Evolutionary conservation across 2,329 filamentous ascomycete genomes (phyloP).

Genomic region (Berkeleyomyces rouxiae): DNA sequence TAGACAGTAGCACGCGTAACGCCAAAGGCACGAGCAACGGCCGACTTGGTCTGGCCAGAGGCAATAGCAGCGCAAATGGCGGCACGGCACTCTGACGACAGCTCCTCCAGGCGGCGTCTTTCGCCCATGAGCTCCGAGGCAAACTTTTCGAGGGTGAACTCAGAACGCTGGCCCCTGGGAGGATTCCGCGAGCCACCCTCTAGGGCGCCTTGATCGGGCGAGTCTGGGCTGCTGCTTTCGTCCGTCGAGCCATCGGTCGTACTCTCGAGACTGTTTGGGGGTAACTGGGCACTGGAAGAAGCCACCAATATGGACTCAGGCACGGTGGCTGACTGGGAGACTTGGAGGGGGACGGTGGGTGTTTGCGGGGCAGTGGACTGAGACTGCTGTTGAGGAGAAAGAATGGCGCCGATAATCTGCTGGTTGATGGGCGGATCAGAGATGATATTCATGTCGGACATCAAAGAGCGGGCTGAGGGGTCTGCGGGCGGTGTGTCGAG

Average conservation of each 20-base stretch:
- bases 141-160: conserved; percentile 11
- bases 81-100: conserved; percentile 12
- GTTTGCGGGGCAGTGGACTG: background rate
- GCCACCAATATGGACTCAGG: background rate
- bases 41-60: conserved; percentile 12
- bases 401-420: conserved; percentile 7
- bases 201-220: background rate
- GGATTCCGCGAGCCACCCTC: conserved; percentile 4
- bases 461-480: conserved; percentile 4
- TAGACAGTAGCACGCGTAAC: conserved; percentile 14
- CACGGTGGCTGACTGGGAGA: background rate
- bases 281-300: background rate
- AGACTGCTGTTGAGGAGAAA: conserved; percentile 8
- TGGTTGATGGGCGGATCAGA: conserved; percentile 4
- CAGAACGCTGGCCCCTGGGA: conserved; percentile 2
- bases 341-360: background rate
- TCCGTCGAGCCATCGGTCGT: conserved; percentile 8
- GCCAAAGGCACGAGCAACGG: conserved; percentile 14
- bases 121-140: conserved; percentile 11
- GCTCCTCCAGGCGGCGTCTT: conserved; percentile 12
- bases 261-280: background rate
- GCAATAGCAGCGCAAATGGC: conserved; percentile 14
- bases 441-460: conserved; percentile 10
- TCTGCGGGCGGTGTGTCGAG: conserved; percentile 4
- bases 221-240: conserved; percentile 7